Conservation (phyloP, 1,284 basidiomycete genomes). For the Gymnopus androsaceus region DNA sequence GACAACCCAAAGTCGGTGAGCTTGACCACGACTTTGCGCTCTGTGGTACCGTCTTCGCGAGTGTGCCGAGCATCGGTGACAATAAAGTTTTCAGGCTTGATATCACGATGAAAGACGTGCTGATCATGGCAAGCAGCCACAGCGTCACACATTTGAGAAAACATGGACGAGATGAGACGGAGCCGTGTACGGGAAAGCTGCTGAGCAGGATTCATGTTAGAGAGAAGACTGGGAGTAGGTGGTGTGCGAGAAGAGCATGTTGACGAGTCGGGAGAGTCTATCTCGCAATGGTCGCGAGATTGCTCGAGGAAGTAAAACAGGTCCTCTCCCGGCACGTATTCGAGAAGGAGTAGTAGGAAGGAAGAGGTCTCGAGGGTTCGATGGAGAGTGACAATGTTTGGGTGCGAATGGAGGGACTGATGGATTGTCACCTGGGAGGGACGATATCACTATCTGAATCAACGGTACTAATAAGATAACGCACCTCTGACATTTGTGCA, state of each 20-base stretch:
- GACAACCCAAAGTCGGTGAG: constrained; percentile 97
- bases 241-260: constrained; percentile 68
- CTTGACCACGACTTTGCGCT: constrained; percentile 86
- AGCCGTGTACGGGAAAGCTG: constrained; percentile 87
- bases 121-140: constrained; percentile 95
- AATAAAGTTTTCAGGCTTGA: constrained; percentile 97
- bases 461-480: constrained; percentile 22
- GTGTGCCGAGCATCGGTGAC: constrained; percentile 79
- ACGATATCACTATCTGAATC: constrained; percentile 7
- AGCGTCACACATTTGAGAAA: constrained; percentile 96
- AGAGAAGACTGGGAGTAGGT: constrained; percentile 90
- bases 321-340: constrained; percentile 96
- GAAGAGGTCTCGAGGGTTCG: constrained; percentile 68
- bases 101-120: constrained; percentile 93
- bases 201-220: constrained; percentile 81
- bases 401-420: constrained; percentile 87
- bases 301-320: constrained; percentile 97
- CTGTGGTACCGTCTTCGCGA: constrained; percentile 53
- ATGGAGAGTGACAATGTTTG: constrained; percentile 95
- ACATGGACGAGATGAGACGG: constrained; percentile 94
- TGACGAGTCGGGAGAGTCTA: constrained; percentile 51
- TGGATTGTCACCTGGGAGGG: constrained; percentile 81
- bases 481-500: constrained; percentile 86
- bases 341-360: constrained; percentile 50
- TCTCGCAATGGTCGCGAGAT: constrained; percentile 76